Percentiles rank a stretch among this genome's conserved stretches.
phyloP scores from a whole-genome alignment of 2,329 filamentous ascomycete species.

The Fusarium piperis region DNA sequence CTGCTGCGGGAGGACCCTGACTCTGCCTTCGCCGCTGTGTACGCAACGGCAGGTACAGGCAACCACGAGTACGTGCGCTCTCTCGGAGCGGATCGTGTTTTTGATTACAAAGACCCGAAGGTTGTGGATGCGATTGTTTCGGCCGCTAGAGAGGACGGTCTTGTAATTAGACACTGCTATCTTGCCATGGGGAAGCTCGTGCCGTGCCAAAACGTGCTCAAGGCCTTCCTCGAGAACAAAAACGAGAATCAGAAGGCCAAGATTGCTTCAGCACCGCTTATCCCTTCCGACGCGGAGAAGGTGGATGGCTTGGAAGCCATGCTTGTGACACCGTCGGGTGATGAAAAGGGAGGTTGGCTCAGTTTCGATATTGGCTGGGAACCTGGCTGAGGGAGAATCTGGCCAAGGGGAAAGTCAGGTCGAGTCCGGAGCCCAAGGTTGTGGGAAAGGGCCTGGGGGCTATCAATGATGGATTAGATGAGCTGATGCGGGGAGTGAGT shows the following conservation, averaged over 20 bases:
- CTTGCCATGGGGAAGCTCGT: constrained; percentile 51
- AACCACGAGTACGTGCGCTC: constrained; percentile 49
- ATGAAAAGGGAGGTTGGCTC: constrained; percentile 46
- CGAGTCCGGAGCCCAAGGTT: constrained; percentile 51
- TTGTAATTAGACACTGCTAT: constrained; percentile 53
- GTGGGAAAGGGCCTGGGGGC: constrained; percentile 48
- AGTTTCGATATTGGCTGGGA: constrained; percentile 54
- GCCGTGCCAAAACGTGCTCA: constrained; percentile 50
- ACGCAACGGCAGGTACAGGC: constrained; percentile 50
- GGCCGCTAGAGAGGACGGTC: constrained; percentile 47
- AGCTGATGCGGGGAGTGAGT: constrained; percentile 51
- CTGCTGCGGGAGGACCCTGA: constrained; percentile 46
- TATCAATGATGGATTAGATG: constrained; percentile 52
- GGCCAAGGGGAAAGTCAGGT: constrained; percentile 44
- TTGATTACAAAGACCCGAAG: constrained; percentile 51
- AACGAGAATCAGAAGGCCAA: constrained; percentile 31
- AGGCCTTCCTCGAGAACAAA: constrained; percentile 41
- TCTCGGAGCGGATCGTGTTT: constrained; percentile 51
- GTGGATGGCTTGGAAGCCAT: constrained; percentile 49
- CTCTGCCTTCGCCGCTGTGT: constrained; percentile 51
- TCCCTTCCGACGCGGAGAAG: constrained; percentile 44
- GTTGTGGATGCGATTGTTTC: constrained; percentile 47
- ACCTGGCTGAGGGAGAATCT: constrained; percentile 49
- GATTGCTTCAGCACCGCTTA: constrained; percentile 49
- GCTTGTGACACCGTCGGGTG: constrained; percentile 50